Evolutionary conservation across 768 basidiomycete genomes (phyloP), one percentile per base, ranked within the genome.

Genomic region (Serendipita sp.): DNA sequence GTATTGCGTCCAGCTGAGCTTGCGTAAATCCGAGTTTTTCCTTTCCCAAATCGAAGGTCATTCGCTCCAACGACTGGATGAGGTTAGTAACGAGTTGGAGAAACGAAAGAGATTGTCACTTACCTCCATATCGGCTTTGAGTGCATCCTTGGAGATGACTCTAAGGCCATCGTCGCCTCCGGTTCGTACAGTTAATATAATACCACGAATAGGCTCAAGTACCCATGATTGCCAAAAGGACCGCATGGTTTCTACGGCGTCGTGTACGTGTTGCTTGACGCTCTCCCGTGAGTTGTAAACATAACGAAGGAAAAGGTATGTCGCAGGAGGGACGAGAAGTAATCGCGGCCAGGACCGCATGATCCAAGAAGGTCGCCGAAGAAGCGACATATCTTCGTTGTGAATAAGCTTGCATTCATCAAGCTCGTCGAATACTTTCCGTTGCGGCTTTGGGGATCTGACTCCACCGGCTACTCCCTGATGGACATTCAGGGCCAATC

Each of bases 221-320:
- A 97, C 77, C 88, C 92, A 97, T 56, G 85, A 86, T 18, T 79
- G 76, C 67, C 91, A 75, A 71, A 98, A 94, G 0, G 85, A 85
- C 28, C 76, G 76, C 4, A 82, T 69, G 0, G 92, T 93, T 69
- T 86, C 83, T 41, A 78, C 71, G 0, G 83, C 79, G 67, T 89
- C 86, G n/a, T 67, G 66, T 2, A 79, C 78, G 62, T 88, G 75
- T 47, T 83, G 79, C 4, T 75, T 64, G 60, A 93, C 69, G 38
- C 81, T 81, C 8, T 77, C 78, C 32, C 85, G 81, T 3, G 86
- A 86, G 3, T 78, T 76, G 68, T 85, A 88, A 5, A 81, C 71
- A 28, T 75, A 73, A 10, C 79, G 77, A 35, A 80, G 69, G 11
- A 78, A 73, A 68, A 85, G 81, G 28, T 86, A 69, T 0, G 79